Evolutionary conservation across 805 yeast genomes (phyloP).

Genomic region (Metschnikowia aberdeeniae): DNA sequence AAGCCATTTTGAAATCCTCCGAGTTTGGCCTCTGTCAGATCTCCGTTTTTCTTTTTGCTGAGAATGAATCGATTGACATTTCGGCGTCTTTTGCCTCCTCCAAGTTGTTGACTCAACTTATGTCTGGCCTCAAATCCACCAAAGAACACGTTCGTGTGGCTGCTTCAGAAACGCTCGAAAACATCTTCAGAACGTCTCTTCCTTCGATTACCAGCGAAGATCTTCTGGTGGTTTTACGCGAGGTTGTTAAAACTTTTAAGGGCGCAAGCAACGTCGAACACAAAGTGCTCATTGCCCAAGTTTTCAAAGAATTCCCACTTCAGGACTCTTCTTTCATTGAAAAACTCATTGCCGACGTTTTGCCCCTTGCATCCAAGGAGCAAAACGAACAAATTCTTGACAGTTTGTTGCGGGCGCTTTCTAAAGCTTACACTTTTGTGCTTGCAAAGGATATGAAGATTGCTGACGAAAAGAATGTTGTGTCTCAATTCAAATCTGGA

Average conservation of each 20-base stretch:
- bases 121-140: slow-evolving; percentile 61
- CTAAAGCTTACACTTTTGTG: slow-evolving; percentile 38
- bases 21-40: slow-evolving; percentile 59
- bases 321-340: slow-evolving; percentile 15
- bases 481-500: slow-evolving; percentile 49
- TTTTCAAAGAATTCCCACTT: slow-evolving; percentile 34
- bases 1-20: slow-evolving; percentile 72
- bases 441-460: slow-evolving; percentile 5
- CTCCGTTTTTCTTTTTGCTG: slow-evolving; percentile 47
- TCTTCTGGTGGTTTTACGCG: slow-evolving; percentile 42
- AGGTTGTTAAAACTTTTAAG: slow-evolving; percentile 55
- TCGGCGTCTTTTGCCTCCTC: slow-evolving; percentile 30
- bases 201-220: slow-evolving; percentile 17
- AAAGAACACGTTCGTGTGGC: slow-evolving; percentile 60
- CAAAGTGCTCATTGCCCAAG: slow-evolving; percentile 48
- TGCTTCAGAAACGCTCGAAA: slow-evolving; percentile 36
- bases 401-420: slow-evolving; percentile 46
- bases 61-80: slow-evolving; percentile 32
- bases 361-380: slow-evolving; percentile 64
- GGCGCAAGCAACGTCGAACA: slow-evolving; percentile 58
- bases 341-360: slow-evolving; percentile 40
- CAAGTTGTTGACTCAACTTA: slow-evolving; percentile 49
- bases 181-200: slow-evolving; percentile 19
- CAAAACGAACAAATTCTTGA: slow-evolving; percentile 63
- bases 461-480: slow-evolving; percentile 12